Conservation (phyloP, 148 eudicot species). For the Vaccinium corymbosum region DNA sequence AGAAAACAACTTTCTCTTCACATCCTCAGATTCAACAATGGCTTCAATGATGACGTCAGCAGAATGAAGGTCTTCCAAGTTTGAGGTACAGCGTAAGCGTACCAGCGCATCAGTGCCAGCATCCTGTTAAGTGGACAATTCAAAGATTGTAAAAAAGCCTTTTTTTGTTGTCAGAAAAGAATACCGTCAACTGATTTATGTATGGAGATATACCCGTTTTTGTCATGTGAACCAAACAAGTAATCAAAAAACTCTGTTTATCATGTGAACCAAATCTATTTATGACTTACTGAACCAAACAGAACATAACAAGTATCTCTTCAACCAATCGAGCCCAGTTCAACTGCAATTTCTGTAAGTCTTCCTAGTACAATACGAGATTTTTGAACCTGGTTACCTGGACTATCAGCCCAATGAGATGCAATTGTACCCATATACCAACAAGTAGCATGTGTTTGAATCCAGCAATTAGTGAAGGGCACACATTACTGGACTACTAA, state of each 20-base stretch:
- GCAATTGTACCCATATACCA: neutral
- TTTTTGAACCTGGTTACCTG: neutral
- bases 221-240: neutral
- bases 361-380: neutral
- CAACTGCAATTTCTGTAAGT: neutral
- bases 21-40: conserved; percentile 78
- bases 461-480: neutral
- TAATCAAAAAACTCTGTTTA: neutral
- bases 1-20: conserved; percentile 58
- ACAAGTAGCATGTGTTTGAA: neutral
- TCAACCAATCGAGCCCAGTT: neutral
- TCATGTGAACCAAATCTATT: neutral
- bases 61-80: conserved; percentile 58
- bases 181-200: neutral
- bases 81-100: conserved; percentile 51
- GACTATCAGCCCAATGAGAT: neutral
- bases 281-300: neutral
- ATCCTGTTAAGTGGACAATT: conserved; percentile 22
- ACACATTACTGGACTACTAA: neutral
- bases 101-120: conserved; percentile 43
- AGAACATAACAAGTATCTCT: neutral
- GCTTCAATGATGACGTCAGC: conserved; percentile 86
- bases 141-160: neutral
- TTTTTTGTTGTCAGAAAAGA: neutral
- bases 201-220: neutral